Percentiles rank a stretch among this genome's conserved stretches.
These are phyloP conservation scores for Thraustotheca clavata DNA, from an alignment of 352 stramenopile genomes.

Conservation along the genomic window DNA sequence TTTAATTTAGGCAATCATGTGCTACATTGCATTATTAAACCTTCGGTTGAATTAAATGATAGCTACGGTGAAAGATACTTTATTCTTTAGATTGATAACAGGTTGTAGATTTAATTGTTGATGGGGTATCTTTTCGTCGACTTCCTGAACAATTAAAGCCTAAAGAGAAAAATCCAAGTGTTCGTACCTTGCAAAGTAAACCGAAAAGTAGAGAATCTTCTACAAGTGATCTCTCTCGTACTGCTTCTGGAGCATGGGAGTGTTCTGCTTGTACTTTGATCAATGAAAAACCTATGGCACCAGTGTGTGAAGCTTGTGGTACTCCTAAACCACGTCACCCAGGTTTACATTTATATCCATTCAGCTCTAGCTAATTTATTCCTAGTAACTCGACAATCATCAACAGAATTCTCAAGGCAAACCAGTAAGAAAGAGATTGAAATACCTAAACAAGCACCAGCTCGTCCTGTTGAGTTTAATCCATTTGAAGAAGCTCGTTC, in stretches of 20 bases:
- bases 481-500: neutral
- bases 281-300: slow-evolving; percentile 65
- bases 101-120: slow-evolving; percentile 61
- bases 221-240: neutral
- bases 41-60: slow-evolving; percentile 75
- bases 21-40: slow-evolving; percentile 80
- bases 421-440: slow-evolving; percentile 31
- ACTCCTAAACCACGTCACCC: slow-evolving; percentile 52
- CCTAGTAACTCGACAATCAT: neutral
- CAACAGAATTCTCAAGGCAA: slow-evolving; percentile 27
- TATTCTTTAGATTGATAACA: neutral
- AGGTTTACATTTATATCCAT: slow-evolving; percentile 29
- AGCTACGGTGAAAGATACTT: slow-evolving; percentile 68
- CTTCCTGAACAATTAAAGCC: slow-evolving; percentile 55
- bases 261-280: slow-evolving; percentile 65
- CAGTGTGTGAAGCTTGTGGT: slow-evolving; percentile 65
- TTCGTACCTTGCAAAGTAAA: slow-evolving; percentile 26
- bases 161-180: slow-evolving; percentile 25
- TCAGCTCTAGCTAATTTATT: neutral
- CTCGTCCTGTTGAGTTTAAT: slow-evolving; percentile 19
- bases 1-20: slow-evolving; percentile 76
- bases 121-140: slow-evolving; percentile 68
- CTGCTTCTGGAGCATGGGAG: slow-evolving; percentile 34
- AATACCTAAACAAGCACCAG: neutral
- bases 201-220: slow-evolving; percentile 13